Base-by-base conservation (phyloP, 495 filamentous ascomycete genomes). In the Neurospora hispaniola region DNA sequence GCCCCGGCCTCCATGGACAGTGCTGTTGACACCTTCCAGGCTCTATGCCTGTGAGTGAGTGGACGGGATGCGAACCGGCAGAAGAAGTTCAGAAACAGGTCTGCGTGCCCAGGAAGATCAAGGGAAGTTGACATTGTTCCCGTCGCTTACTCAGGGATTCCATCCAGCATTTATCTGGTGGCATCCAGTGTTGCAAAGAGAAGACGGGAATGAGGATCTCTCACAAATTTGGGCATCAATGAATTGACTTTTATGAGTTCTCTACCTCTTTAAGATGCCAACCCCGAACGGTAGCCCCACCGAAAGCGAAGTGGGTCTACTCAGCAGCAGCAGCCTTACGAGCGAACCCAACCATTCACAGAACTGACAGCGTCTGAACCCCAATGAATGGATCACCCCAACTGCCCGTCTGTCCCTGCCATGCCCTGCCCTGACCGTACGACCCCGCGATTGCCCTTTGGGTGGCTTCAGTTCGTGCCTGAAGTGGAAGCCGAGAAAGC, bases 401-500 rank as follows among this genome's bases (percentile, higher is more conserved):
- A 72, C 38, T 59, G 40, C 35, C 27, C 27, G 27, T 10, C 40
- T 69, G 31, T 14, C 48, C 39, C 35, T 54, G 71, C 71, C 38
- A 31, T 68, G 71, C 71, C 71, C 71, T 72, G 18, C 71, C 71
- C 39, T 72, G 54, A 62, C 54, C 54, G 54, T 41, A 62, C 71
- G 35, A 46, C 71, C 71, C 71, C 71, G 62, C 71, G 71, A 35
- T 69, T 42, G 27, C 35, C 35, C 35, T 38, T 2, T 38, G 35
- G 35, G 35, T 70, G 40, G 48, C 48, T 59, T 59, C n/a, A n/a
- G n/a, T n/a, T n/a, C 40, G 59, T 70, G 38, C 42, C 71, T 40
- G 70, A 69, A 41, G 35, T 59, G 54, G 54, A 66, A 66, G 54
- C 54, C 27, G 54, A 66, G 31, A 18, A 62, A 12, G 27, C 54